Evolutionary conservation across 306 rosid genomes (phyloP).

Genomic region (Erythrophleum fordii): DNA sequence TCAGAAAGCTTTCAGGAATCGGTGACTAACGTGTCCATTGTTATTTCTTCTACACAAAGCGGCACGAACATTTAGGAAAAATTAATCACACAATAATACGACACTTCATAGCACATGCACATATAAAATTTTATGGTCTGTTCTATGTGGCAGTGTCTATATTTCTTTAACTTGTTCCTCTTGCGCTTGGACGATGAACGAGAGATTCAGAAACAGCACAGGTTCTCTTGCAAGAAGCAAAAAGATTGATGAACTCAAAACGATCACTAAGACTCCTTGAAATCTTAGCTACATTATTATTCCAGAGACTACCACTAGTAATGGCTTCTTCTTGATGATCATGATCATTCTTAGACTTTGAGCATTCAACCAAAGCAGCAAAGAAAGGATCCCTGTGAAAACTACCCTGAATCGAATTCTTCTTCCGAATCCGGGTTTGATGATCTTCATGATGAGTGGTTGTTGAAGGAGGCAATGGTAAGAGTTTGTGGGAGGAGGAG

Average conservation of each 20-base stretch:
- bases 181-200: conserved; percentile 65
- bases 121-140: background rate
- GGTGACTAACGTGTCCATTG: conserved; percentile 11
- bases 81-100: background rate
- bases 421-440: conserved; percentile 31
- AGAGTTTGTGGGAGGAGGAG: conserved; percentile 53
- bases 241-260: conserved; percentile 63
- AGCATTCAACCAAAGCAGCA: conserved; percentile 85
- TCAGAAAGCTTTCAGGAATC: conserved; percentile 39
- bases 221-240: conserved; percentile 76
- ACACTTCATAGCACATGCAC: background rate
- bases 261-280: conserved; percentile 80
- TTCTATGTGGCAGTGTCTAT: background rate
- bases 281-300: conserved; percentile 51
- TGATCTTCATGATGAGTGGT: conserved; percentile 46
- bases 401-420: conserved; percentile 22
- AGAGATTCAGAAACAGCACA: conserved; percentile 77
- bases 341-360: conserved; percentile 56
- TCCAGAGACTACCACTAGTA: conserved; percentile 41
- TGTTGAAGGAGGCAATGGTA: conserved; percentile 73
- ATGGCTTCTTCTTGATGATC: conserved; percentile 16
- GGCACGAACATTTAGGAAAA: background rate
- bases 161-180: conserved; percentile 24
- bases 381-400: conserved; percentile 78
- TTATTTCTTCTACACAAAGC: background rate